phyloP scores from a whole-genome alignment of 1,284 basidiomycete genomes.

The Xerocomus alliaceus region DNA sequence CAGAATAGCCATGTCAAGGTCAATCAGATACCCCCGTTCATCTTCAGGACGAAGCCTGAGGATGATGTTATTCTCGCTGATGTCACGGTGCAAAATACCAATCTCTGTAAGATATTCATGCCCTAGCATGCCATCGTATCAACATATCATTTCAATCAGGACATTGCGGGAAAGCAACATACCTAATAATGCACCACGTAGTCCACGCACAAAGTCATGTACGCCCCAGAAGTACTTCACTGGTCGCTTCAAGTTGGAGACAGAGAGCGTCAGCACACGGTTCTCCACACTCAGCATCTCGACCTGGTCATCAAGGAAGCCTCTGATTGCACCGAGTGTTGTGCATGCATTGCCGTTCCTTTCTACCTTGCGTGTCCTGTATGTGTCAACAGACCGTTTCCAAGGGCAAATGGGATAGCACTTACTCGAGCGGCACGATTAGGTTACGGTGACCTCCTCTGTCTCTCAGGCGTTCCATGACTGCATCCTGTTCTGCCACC shows the following conservation, averaged over 20 bases:
- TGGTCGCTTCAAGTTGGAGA: constrained; percentile 11
- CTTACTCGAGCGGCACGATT: neutral
- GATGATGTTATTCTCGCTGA: constrained; percentile 26
- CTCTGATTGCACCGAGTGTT: constrained; percentile 6
- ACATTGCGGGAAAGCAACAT: neutral
- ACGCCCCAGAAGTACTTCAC: constrained; percentile 19
- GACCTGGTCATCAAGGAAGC: neutral
- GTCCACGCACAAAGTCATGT: constrained; percentile 15
- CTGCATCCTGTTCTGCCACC: neutral
- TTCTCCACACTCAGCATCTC: neutral
- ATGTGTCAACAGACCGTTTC: neutral
- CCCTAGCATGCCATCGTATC: neutral
- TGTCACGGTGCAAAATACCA: constrained; percentile 17
- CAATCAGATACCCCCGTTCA: constrained; percentile 23
- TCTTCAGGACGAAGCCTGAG: constrained; percentile 12
- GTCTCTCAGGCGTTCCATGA: neutral
- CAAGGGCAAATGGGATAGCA: neutral
- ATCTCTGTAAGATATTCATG: constrained; percentile 19
- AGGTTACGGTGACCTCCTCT: neutral
- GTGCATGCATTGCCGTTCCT: neutral
- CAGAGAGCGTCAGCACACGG: neutral
- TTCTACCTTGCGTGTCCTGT: neutral
- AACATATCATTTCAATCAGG: too few relatives aligned
- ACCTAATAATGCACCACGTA: constrained; percentile 13
- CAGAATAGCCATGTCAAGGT: constrained; percentile 17